These are phyloP conservation scores for Anthoceros angustus DNA, from an alignment of 225 moss, liverwort and hornwort genomes.

Conservation along the genomic window DNA sequence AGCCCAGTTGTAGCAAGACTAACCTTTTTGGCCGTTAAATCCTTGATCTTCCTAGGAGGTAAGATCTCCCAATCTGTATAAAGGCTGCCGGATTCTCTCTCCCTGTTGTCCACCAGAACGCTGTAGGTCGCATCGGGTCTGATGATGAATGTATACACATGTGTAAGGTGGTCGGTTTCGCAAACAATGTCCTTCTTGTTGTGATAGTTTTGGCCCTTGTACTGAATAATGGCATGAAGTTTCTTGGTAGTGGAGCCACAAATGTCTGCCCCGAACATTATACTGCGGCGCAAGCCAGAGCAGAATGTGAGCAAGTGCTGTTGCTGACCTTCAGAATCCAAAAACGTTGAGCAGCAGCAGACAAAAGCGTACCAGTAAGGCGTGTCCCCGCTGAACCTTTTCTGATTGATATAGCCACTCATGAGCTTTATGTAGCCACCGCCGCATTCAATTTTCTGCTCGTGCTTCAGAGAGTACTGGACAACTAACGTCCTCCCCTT, in stretches of 20 bases:
- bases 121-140: conserved; percentile 73
- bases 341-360: neutral
- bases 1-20: neutral
- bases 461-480: conserved; percentile 41
- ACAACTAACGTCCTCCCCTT: conserved; percentile 40
- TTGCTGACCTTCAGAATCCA: neutral
- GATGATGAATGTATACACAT: conserved; percentile 73
- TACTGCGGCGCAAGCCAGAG: conserved; percentile 27
- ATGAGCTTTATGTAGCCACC: conserved; percentile 57
- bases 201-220: conserved; percentile 76
- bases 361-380: conserved; percentile 30
- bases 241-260: conserved; percentile 76
- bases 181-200: conserved; percentile 63
- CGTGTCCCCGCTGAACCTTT: conserved; percentile 39
- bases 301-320: neutral
- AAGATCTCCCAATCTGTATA: conserved; percentile 72
- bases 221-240: conserved; percentile 72
- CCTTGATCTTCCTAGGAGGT: conserved; percentile 54
- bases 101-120: conserved; percentile 66
- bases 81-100: conserved; percentile 66
- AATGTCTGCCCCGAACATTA: conserved; percentile 93
- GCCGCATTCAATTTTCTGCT: conserved; percentile 56
- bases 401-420: conserved; percentile 49
- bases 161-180: conserved; percentile 76
- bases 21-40: conserved; percentile 54